phyloP scores from a whole-genome alignment of 768 basidiomycete genomes.

The Phaeotremella skinneri region DNA sequence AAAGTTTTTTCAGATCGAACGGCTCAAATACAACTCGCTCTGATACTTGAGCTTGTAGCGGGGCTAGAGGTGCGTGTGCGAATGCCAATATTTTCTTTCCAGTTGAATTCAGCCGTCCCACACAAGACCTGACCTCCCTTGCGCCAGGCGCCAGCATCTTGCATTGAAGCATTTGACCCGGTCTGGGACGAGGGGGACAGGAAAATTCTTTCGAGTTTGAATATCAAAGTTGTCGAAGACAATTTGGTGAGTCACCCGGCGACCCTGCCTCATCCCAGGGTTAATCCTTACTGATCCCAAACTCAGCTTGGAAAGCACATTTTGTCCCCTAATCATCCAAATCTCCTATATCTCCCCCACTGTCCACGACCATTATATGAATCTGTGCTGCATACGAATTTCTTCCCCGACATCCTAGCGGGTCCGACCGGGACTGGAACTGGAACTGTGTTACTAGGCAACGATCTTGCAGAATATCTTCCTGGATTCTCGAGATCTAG shows the following conservation, averaged over 20 bases:
- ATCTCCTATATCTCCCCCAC: conserved; percentile 44
- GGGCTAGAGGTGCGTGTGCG: conserved; percentile 18
- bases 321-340: conserved; percentile 17
- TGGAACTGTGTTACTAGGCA: conserved; percentile 32
- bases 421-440: not conserved
- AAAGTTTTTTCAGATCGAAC: conserved; percentile 31
- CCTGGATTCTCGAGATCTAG: conserved; percentile 14
- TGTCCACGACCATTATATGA: conserved; percentile 39
- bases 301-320: conserved; percentile 32
- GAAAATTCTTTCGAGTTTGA: conserved; percentile 17
- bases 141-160: conserved; percentile 4
- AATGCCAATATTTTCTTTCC: not conserved
- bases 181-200: conserved; percentile 31
- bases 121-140: not conserved
- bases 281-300: not conserved
- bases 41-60: conserved; percentile 29
- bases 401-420: conserved; percentile 10
- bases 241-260: conserved; percentile 30
- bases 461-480: conserved; percentile 39
- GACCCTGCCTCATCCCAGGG: not conserved
- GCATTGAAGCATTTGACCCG: conserved; percentile 35
- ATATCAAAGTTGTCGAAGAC: conserved; percentile 16
- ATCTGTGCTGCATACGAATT: conserved; percentile 29
- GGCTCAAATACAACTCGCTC: conserved; percentile 41
- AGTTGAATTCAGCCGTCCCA: not conserved